Percentiles rank a stretch among this genome's conserved stretches.
Evolutionary conservation across 2,329 filamentous ascomycete species (phyloP).

Genomic region (Stenocarpella maydis): DNA sequence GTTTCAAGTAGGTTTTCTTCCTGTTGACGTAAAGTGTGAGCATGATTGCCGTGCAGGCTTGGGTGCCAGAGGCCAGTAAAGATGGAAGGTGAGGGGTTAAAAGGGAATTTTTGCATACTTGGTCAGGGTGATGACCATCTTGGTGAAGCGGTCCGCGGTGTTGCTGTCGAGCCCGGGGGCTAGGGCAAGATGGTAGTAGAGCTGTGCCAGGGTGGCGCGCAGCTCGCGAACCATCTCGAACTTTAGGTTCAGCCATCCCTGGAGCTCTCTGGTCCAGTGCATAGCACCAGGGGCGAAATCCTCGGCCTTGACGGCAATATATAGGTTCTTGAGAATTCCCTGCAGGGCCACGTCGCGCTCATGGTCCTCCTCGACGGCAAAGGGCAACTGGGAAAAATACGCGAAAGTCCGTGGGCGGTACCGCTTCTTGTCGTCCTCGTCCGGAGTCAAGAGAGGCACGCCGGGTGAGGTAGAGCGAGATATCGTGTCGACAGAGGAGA

Average conservation of each 20-base stretch:
- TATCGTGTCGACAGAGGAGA: conserved; percentile 69
- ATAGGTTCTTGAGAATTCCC: conserved; percentile 92
- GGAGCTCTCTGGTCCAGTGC: conserved; percentile 96
- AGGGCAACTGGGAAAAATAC: conserved; percentile 91
- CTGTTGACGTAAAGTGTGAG: conserved; percentile 55
- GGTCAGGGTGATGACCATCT: conserved; percentile 96
- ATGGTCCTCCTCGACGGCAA: conserved; percentile 81
- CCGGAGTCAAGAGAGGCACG: conserved; percentile 56
- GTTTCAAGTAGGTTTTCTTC: conserved; percentile 94
- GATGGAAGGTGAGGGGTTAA: neutral
- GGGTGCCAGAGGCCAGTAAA: neutral
- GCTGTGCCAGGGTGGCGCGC: conserved; percentile 81
- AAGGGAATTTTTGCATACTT: conserved; percentile 67
- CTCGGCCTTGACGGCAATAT: conserved; percentile 88
- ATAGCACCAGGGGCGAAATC: conserved; percentile 94
- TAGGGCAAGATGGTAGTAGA: conserved; percentile 94
- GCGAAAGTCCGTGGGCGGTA: conserved; percentile 91
- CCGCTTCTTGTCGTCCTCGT: conserved; percentile 66
- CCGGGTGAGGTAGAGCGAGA: conserved; percentile 90
- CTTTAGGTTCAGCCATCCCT: conserved; percentile 95
- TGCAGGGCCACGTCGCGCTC: conserved; percentile 81
- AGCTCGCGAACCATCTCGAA: conserved; percentile 92
- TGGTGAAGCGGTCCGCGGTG: conserved; percentile 88
- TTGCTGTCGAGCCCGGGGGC: conserved; percentile 86
- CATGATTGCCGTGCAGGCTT: neutral